These are phyloP conservation scores for Pleurotus platypus DNA, from an alignment of 768 basidiomycete species.

Conservation along the genomic window DNA sequence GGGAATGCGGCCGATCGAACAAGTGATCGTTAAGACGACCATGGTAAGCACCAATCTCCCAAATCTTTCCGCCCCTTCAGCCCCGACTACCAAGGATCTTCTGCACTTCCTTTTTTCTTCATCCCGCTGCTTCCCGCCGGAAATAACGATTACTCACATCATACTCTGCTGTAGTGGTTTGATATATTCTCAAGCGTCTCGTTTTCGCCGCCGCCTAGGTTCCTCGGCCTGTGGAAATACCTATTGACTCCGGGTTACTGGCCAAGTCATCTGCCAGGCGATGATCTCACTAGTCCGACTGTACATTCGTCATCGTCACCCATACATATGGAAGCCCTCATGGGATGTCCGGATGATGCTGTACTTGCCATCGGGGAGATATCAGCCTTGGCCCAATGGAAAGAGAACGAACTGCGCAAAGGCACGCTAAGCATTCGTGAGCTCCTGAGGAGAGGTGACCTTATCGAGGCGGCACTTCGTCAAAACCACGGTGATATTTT, in stretches of 20 bases:
- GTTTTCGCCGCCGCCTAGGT: constrained; percentile 57
- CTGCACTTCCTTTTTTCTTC: neutral
- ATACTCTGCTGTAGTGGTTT: constrained; percentile 52
- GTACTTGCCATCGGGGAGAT: constrained; percentile 74
- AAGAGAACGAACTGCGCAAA: constrained; percentile 56
- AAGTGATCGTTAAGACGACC: constrained; percentile 64
- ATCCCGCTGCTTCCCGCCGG: neutral
- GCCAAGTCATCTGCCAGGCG: constrained; percentile 28
- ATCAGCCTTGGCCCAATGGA: constrained; percentile 75
- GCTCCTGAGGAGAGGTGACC: constrained; percentile 68
- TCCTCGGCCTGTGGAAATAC: constrained; percentile 61
- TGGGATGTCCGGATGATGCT: constrained; percentile 78
- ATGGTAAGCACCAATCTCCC: constrained; percentile 48
- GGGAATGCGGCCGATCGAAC: constrained; percentile 47
- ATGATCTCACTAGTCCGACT: constrained; percentile 13
- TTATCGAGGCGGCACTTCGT: constrained; percentile 64
- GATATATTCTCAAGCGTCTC: constrained; percentile 73
- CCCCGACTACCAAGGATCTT: constrained; percentile 6
- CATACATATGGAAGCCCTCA: constrained; percentile 58
- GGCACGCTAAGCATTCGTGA: constrained; percentile 72
- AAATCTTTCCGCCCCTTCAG: neutral
- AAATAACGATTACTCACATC: constrained; percentile 14
- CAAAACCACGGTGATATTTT: constrained; percentile 32
- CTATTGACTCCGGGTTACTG: constrained; percentile 52
- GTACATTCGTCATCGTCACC: constrained; percentile 35